Evolutionary conservation across 2,329 filamentous ascomycete genomes (phyloP).

Genomic region (Aspergillus eucalypticola): DNA sequence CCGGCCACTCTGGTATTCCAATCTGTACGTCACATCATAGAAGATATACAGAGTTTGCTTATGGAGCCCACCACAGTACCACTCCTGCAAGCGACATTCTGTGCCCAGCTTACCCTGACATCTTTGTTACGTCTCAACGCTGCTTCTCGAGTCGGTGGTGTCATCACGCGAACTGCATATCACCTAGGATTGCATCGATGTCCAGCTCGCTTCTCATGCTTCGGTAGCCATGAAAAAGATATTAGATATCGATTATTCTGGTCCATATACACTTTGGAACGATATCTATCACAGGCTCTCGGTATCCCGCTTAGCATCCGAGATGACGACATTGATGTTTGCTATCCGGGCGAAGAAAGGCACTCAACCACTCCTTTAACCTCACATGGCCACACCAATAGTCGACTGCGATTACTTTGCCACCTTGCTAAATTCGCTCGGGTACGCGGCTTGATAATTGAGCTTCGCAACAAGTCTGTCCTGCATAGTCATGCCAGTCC

Average conservation of each 20-base stretch:
- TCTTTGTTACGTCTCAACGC: conserved; percentile 60
- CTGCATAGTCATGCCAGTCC: conserved; percentile 47
- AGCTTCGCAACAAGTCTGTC: conserved; percentile 56
- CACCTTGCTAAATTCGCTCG: conserved; percentile 51
- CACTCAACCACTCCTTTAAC: conserved; percentile 31
- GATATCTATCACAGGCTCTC: conserved; percentile 58
- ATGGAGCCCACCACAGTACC: conserved; percentile 51
- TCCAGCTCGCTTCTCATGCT: conserved; percentile 54
- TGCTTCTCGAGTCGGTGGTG: conserved; percentile 57
- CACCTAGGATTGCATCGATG: conserved; percentile 62
- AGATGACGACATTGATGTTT: conserved; percentile 61
- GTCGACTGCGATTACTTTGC: conserved; percentile 40
- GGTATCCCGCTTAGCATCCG: conserved; percentile 57
- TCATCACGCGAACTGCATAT: conserved; percentile 57
- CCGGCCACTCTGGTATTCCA: conserved; percentile 50
- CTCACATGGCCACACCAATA: conserved; percentile 1
- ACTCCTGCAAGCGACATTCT: conserved; percentile 54
- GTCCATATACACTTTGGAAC: conserved; percentile 58
- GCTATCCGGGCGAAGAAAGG: conserved; percentile 52
- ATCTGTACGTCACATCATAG: conserved; percentile 53
- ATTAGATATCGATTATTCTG: conserved; percentile 58
- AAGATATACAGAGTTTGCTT: conserved; percentile 51
- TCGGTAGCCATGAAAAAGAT: conserved; percentile 49
- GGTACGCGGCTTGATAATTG: conserved; percentile 54
- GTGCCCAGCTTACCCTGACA: conserved; percentile 57